phyloP scores from a whole-genome alignment of 169 alveolate genomes.

The Eimeria tenella region DNA sequence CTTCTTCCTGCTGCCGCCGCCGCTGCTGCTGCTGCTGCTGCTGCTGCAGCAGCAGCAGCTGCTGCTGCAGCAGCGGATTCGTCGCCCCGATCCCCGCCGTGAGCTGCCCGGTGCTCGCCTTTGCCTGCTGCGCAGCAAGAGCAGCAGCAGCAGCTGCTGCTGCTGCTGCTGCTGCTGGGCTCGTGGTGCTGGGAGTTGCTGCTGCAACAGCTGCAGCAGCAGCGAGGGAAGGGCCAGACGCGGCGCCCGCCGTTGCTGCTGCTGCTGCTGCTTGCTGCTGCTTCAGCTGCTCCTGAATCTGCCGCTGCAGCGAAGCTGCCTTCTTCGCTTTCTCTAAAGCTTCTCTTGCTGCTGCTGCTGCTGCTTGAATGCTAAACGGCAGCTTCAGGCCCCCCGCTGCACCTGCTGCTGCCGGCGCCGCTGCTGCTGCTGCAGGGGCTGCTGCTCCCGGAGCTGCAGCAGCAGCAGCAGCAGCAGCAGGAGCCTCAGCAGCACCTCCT shows the following conservation, averaged over 20 bases:
- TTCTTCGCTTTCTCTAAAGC: background rate
- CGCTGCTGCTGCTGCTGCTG: constrained; percentile 15
- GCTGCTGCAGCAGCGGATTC: constrained; percentile 35
- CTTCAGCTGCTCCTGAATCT: constrained; percentile 36
- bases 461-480: constrained; percentile 1
- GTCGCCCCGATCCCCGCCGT: background rate
- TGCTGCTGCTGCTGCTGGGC: constrained; percentile 32
- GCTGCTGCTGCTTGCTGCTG: constrained; percentile 44
- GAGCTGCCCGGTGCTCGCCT: constrained; percentile 3
- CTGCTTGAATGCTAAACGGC: constrained; percentile 5
- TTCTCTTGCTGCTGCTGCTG: constrained; percentile 39
- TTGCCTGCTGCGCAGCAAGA: constrained; percentile 10
- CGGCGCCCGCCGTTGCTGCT: background rate
- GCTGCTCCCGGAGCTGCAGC: background rate
- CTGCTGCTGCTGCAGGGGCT: constrained; percentile 7
- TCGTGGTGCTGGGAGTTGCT: background rate
- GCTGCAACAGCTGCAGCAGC: constrained; percentile 10
- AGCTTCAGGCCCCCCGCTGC: background rate
- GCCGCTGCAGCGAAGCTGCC: constrained; percentile 39
- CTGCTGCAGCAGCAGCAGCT: constrained; percentile 27
- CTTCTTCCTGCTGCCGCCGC: background rate
- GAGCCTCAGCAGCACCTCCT: background rate
- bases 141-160: constrained; percentile 26
- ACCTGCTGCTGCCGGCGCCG: background rate
- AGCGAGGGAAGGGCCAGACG: background rate